Base-by-base conservation (phyloP, 177 flowering plant species). In the Vitis hybrid region DNA sequence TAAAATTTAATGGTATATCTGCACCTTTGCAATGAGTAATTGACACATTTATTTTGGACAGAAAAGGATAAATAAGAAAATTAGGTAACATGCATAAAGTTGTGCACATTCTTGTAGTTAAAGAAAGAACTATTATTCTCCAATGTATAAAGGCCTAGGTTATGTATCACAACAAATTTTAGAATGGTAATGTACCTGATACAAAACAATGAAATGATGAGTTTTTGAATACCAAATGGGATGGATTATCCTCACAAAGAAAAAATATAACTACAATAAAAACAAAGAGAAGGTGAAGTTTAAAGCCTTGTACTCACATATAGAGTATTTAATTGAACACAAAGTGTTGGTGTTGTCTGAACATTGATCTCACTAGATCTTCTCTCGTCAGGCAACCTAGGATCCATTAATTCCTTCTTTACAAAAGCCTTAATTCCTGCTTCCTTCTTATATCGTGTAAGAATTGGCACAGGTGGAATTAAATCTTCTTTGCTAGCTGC, bases 361-460 rank as follows among this genome's bases (percentile, higher is more conserved):
- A 87, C 90, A 73, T 80, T 86, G 66, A 96, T 87, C 68, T 89
- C 88, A 74, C 61, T 82, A 5, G 97, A 85, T 66, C 82, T 90
- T 69, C 88, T 85, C 77, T 82, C 87, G 72, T 93, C 94, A 56
- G 94, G 87, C 65, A 87, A 74, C 83, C 86, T 85, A 63, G 88
- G 83, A 70, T 96, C 98, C 74, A 79, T 68, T 54, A 82, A 52
- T 78, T 96, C 98, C 82, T 90, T 94, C 85, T 91, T 96, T 30
- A 94, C 94, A 80, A 96, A 94, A 67, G 97, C 95, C 72, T 92
- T 96, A 63, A 96, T 88, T 78, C 92, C 99, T 86, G 69, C 68
- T 79, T 92, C 99, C 81, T 81, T 96, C 66, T 72, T 84, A 87
- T 91, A 88, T 74, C 99, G 81, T 11, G 99, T 94, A 61, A 96